Conservation (phyloP, 148 eudicot species). For the Camellia japonica region DNA sequence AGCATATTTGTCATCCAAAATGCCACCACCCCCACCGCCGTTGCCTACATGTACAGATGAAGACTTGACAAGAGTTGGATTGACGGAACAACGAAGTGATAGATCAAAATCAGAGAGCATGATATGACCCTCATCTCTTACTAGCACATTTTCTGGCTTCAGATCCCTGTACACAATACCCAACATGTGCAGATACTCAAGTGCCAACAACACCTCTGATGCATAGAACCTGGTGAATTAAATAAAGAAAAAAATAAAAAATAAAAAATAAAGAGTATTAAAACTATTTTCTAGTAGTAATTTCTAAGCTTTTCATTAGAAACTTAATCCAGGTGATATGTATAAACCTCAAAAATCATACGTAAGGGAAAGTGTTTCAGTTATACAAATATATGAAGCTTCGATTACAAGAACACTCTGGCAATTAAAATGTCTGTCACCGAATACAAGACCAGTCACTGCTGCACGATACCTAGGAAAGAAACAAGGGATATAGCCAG, state of each 20-base stretch:
- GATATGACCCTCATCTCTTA: slow-evolving; percentile 82
- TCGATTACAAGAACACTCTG: neutral
- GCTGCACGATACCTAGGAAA: neutral
- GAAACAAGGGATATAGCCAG: neutral
- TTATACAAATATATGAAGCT: neutral
- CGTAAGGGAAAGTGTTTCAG: neutral
- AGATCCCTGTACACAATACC: slow-evolving; percentile 88
- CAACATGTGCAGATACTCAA: slow-evolving; percentile 89
- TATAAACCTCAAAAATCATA: neutral
- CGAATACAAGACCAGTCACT: neutral
- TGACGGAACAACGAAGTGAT: slow-evolving; percentile 85
- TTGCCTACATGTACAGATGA: slow-evolving; percentile 38
- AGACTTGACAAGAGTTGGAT: slow-evolving; percentile 84
- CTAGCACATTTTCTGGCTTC: slow-evolving; percentile 86
- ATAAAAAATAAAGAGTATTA: neutral
- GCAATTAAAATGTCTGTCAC: neutral
- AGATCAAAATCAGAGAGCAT: slow-evolving; percentile 92
- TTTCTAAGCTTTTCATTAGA: neutral
- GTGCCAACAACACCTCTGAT: slow-evolving; percentile 75
- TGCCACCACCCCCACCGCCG: slow-evolving; percentile 25
- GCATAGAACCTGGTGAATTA: slow-evolving; percentile 61
- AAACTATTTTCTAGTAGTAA: neutral
- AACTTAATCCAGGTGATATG: neutral
- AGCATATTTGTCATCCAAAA: slow-evolving; percentile 45
- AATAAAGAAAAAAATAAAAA: neutral